A percentile compares a stretch with the other conserved stretches of the same genome.
These are phyloP conservation scores for Boletales sp. DNA, from an alignment of 768 basidiomycete genomes.

Conservation along the genomic window DNA sequence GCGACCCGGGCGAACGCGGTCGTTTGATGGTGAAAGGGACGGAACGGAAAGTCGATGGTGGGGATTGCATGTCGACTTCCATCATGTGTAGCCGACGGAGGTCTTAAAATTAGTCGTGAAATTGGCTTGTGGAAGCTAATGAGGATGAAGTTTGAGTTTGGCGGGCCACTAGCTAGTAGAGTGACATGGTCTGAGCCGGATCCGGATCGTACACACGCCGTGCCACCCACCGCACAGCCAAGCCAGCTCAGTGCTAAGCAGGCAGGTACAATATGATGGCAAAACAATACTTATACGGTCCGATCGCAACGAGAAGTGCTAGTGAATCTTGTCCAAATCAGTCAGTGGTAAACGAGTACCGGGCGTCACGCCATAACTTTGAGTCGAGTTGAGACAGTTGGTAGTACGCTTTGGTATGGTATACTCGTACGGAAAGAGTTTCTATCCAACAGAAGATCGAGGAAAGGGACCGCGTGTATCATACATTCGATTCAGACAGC, in stretches of 20 bases:
- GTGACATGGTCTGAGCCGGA: no score
- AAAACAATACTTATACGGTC: no score
- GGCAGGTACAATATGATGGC: no score
- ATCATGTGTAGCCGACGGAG: constrained; percentile 32
- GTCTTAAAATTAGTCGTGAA: neutral
- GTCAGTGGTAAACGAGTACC: no score
- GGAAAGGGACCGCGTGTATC: neutral
- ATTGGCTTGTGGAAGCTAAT: neutral
- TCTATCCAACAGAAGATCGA: constrained; percentile 4
- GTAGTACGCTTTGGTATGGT: neutral
- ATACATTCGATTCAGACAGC: constrained; percentile 7
- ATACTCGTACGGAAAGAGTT: constrained; percentile 2
- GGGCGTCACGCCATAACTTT: no score
- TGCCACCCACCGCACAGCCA: constrained; percentile 2
- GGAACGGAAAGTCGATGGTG: constrained; percentile 37
- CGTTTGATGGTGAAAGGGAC: constrained; percentile 44
- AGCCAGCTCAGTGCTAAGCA: neutral
- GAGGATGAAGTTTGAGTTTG: neutral
- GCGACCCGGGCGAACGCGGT: constrained; percentile 55
- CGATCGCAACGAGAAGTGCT: no score
- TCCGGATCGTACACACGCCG: neutral
- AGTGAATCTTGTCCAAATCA: no score
- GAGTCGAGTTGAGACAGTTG: no score
- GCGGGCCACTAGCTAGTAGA: no score
- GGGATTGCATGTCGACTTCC: constrained; percentile 55